phyloP scores from a whole-genome alignment of 75 land plant genomes.

The Cryptomeria japonica region DNA sequence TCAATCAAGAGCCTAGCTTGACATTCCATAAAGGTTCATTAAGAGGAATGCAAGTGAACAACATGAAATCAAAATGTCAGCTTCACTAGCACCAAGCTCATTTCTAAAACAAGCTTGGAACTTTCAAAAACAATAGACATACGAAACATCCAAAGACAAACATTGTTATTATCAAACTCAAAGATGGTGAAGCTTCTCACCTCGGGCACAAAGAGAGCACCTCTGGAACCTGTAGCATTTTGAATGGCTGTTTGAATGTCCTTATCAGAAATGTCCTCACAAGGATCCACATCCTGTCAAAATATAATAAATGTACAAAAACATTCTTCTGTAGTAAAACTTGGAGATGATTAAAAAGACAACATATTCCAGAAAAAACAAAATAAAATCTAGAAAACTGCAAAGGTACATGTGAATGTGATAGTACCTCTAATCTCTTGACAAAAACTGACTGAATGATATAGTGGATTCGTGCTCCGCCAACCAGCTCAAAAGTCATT shows the following conservation, averaged over 20 bases:
- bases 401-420: background rate
- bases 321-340: background rate
- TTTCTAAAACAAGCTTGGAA: background rate
- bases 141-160: background rate
- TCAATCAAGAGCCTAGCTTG: background rate
- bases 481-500: slow-evolving; percentile 85
- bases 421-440: slow-evolving; percentile 83
- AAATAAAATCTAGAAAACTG: background rate
- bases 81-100: background rate
- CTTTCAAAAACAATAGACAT: background rate
- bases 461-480: slow-evolving; percentile 93
- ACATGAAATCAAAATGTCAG: background rate
- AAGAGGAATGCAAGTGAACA: background rate
- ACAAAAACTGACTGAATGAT: slow-evolving; percentile 92
- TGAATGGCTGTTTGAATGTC: slow-evolving; percentile 92
- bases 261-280: slow-evolving; percentile 87
- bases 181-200: slow-evolving; percentile 26
- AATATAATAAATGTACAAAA: background rate
- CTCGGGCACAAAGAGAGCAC: slow-evolving; percentile 95
- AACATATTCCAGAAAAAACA: background rate
- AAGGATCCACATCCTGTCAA: slow-evolving; percentile 93
- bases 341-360: background rate
- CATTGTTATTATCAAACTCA: background rate
- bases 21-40: background rate
- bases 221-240: slow-evolving; percentile 90